phyloP scores from a whole-genome alignment of 2,329 filamentous ascomycete genomes.

The Pseudopyricularia javanii region DNA sequence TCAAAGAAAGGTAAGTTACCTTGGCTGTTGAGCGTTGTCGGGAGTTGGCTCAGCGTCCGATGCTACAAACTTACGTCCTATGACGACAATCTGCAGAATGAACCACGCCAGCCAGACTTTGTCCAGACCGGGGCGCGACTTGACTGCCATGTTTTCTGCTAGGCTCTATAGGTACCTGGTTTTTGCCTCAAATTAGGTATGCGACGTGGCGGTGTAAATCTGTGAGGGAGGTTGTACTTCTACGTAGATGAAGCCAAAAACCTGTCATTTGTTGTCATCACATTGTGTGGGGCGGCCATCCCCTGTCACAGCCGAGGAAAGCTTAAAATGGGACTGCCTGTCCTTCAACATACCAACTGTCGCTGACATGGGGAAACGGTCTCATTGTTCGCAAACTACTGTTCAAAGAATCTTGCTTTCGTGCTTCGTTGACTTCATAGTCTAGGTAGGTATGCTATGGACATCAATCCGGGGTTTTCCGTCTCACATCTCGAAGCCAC shows the following conservation, averaged over 20 bases:
- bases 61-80: constrained; percentile 16
- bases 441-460: neutral
- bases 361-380: too few species aligned
- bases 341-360: too few species aligned
- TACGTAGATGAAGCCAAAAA: too few species aligned
- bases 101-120: constrained; percentile 21
- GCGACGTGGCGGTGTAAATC: too few species aligned
- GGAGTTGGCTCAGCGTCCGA: too few species aligned
- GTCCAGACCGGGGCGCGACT: constrained; percentile 10
- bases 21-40: too few species aligned
- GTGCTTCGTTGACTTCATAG: neutral
- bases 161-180: neutral
- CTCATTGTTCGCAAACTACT: neutral
- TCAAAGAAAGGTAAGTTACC: too few species aligned
- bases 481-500: neutral
- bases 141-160: neutral
- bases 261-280: too few species aligned
- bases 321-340: too few species aligned
- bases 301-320: too few species aligned
- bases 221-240: too few species aligned
- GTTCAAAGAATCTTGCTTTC: neutral
- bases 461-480: neutral
- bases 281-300: too few species aligned
- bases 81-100: constrained; percentile 16
- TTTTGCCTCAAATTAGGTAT: neutral